Evolutionary conservation across 331 rosid species (phyloP), one percentile per base, ranked within the genome.

Genomic region (Quercus tomentella): DNA sequence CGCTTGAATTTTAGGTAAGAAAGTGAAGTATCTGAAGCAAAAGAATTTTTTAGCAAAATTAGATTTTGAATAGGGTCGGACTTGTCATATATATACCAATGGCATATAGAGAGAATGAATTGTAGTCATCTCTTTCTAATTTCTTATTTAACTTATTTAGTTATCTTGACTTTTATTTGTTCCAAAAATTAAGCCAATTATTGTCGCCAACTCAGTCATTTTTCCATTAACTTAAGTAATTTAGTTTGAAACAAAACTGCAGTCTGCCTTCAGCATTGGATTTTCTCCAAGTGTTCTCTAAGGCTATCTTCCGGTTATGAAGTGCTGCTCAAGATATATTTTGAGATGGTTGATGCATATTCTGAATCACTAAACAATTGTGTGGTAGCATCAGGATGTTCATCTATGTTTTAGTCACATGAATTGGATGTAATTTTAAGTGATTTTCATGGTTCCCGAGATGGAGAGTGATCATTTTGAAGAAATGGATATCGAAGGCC

Each of bases 401-500:
- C 22, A 54, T 61, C 33, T 67, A 73, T 8, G 45, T 72, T 72
- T 70, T 56, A 74, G 77, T 82, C 33, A 37, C 60, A 65, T 78
- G 56, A 85, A 16, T 84, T 85, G 91, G 82, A 89, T 85, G 86
- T 68, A 52, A 76, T 78, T 76, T 74, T 76, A 84, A 68, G 31
- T 35, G 78, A 71, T 35, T 54, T 75, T 75, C 84, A 89, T 96
- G 98, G 99, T 89, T 82, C 89, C 93, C 77, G 97, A 92, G 83
- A 91, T 92, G 97, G 99, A 92, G 81, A 79, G 82, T 57, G 91
- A 88, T n/a, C 86, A 72, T 75, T 83, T 89, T 55, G 97, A 96
- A 72, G 99, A 93, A 56, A 90, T 89, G 97, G 98, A 89, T 58
- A 80, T 90, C 43, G 99, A 96, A 81, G 85, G 49, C 80, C 90